Conservation (phyloP, 2,329 filamentous ascomycete genomes). For the Calonectria ilicicola region DNA sequence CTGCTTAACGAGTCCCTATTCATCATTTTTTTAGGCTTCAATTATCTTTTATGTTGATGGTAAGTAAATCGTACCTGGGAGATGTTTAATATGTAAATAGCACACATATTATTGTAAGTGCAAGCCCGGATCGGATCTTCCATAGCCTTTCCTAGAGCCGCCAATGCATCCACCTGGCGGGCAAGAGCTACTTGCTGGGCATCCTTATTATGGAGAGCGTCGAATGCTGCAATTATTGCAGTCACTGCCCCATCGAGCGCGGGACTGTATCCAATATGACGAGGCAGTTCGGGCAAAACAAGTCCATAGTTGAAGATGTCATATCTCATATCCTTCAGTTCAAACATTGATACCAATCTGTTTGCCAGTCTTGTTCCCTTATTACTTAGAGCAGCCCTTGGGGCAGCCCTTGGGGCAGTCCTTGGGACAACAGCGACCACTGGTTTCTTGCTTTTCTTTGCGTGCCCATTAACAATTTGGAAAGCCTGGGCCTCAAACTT, state of each 20-base stretch:
- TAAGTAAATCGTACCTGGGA: conserved; percentile 36
- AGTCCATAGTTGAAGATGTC: neutral
- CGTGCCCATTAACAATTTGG: neutral
- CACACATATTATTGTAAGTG: conserved; percentile 44
- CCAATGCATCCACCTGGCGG: conserved; percentile 43
- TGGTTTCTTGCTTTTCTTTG: neutral
- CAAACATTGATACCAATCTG: conserved; percentile 45
- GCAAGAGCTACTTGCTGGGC: conserved; percentile 54
- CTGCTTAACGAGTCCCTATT: neutral
- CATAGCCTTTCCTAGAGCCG: conserved; percentile 36
- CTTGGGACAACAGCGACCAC: neutral
- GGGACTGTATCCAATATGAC: conserved; percentile 3
- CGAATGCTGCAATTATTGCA: conserved; percentile 47
- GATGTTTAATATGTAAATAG: conserved; percentile 48
- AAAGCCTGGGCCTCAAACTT: neutral
- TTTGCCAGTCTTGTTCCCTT: conserved; percentile 32
- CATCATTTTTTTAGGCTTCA: neutral
- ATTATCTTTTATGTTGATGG: neutral
- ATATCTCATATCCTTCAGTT: conserved; percentile 50
- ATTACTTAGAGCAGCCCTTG: conserved; percentile 42
- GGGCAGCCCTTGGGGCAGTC: conserved; percentile 36
- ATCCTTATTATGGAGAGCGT: neutral
- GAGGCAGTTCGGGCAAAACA: conserved; percentile 1
- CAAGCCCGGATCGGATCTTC: conserved; percentile 35
- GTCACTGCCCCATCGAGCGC: neutral